Conservation (phyloP, 2,329 filamentous ascomycete genomes). For the Anthostomella pinea region DNA sequence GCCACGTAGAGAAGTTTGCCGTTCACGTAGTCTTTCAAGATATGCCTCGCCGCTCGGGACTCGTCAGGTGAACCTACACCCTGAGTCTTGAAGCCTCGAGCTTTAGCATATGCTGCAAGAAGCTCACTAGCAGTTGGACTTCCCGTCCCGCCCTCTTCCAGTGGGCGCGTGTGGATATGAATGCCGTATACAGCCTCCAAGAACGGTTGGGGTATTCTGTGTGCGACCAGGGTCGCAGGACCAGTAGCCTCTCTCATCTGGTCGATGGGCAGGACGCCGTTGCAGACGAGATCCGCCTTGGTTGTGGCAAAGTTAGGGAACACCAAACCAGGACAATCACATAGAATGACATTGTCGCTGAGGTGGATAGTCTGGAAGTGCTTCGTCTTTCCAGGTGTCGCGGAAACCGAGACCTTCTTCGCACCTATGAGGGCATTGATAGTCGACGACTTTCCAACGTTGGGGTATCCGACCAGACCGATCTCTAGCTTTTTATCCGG, state of each 20-base stretch:
- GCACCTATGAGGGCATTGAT: conserved; percentile 98
- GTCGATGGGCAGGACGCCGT: conserved; percentile 92
- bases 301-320: conserved; percentile 98
- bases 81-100: conserved; percentile 85
- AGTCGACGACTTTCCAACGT: conserved; percentile 98
- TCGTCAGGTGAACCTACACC: conserved; percentile 91
- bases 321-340: conserved; percentile 97
- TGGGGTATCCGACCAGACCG: conserved; percentile 94
- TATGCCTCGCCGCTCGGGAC: conserved; percentile 81
- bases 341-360: conserved; percentile 83
- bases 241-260: conserved; percentile 92
- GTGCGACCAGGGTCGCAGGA: conserved; percentile 76
- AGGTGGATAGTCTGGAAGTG: conserved; percentile 98
- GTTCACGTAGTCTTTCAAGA: conserved; percentile 96
- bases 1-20: conserved; percentile 92
- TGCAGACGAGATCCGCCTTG: conserved; percentile 93
- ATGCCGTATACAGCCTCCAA: conserved; percentile 94
- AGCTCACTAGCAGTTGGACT: conserved; percentile 81
- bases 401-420: conserved; percentile 97
- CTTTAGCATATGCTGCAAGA: conserved; percentile 79
- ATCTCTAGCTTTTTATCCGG: conserved; percentile 72
- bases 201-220: conserved; percentile 82
- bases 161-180: conserved; percentile 73
- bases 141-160: conserved; percentile 92
- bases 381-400: conserved; percentile 97